Evolutionary conservation across 495 filamentous ascomycete species (phyloP).

Genomic region (Extremus antarcticus): DNA sequence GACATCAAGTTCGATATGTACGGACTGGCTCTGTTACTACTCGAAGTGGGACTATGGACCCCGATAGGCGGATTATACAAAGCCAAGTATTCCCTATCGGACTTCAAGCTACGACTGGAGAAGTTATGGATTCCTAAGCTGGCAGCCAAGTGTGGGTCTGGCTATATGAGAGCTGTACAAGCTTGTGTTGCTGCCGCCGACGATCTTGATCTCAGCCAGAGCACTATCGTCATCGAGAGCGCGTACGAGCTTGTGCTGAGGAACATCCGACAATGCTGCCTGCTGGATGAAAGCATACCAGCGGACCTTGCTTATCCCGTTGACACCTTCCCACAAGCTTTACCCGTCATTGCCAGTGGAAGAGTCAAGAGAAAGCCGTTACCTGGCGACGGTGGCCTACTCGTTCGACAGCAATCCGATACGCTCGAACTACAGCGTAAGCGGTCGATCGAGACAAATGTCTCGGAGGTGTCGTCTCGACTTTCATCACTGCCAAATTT

Average conservation of each 20-base stretch:
- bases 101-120: slow-evolving; percentile 53
- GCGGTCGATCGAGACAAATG: background rate
- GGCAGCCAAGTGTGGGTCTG: slow-evolving; percentile 32
- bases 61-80: slow-evolving; percentile 60
- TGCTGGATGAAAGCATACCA: slow-evolving; percentile 27
- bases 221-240: slow-evolving; percentile 13
- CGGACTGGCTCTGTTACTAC: slow-evolving; percentile 67
- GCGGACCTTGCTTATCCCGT: background rate
- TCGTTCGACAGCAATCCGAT: slow-evolving; percentile 10
- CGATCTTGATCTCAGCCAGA: slow-evolving; percentile 1
- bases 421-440: background rate
- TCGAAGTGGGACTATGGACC: slow-evolving; percentile 87
- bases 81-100: slow-evolving; percentile 50
- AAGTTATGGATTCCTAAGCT: slow-evolving; percentile 51
- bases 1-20: slow-evolving; percentile 75
- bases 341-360: too few relatives aligned
- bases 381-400: background rate
- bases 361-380: slow-evolving; percentile 5
- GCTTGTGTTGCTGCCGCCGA: slow-evolving; percentile 69
- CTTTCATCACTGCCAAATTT: slow-evolving; percentile 13
- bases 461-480: slow-evolving; percentile 1
- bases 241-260: slow-evolving; percentile 23
- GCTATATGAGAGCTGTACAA: slow-evolving; percentile 73
- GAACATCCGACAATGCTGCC: slow-evolving; percentile 28
- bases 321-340: background rate